Percentiles rank a stretch among this genome's conserved stretches.
Conservation (phyloP, 2,329 filamentous ascomycete species). For the Orbilia javanica region DNA sequence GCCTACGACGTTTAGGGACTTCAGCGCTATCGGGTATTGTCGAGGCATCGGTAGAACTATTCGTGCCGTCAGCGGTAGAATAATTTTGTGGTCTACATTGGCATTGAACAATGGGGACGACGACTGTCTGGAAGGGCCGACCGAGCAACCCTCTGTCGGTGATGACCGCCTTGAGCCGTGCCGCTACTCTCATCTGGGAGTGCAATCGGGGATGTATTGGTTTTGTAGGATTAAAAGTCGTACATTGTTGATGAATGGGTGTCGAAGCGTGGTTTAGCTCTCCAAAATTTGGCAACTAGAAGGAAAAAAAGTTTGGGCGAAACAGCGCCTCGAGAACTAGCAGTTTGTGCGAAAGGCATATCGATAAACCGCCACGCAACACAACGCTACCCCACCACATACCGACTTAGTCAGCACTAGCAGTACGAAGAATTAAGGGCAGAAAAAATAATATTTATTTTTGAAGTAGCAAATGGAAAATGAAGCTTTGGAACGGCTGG, state of each 20-base stretch:
- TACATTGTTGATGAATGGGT: not conserved
- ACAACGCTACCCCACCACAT: not conserved
- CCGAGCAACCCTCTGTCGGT: constrained; percentile 31
- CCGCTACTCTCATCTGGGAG: constrained; percentile 46
- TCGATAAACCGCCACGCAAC: constrained; percentile 37
- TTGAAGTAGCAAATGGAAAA: not conserved
- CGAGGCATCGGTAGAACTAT: not conserved
- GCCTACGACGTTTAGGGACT: not conserved
- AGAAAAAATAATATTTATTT: no score
- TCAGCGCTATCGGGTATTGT: not conserved
- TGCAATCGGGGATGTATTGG: not conserved
- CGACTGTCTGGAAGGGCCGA: not conserved
- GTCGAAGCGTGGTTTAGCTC: not conserved
- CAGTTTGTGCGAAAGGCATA: constrained; percentile 19
- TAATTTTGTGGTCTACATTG: constrained; percentile 15
- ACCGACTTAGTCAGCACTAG: not conserved
- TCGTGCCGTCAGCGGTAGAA: not conserved
- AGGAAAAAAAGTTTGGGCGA: constrained; percentile 5
- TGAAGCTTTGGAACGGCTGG: not conserved
- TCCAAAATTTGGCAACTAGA: not conserved
- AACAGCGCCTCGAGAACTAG: not conserved
- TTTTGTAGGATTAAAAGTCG: not conserved
- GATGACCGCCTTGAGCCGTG: constrained; percentile 23
- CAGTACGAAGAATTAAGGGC: not conserved
- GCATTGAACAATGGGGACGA: constrained; percentile 6